Conservation (phyloP, 2,329 filamentous ascomycete species). For the Emmonsiellopsis sp. region DNA sequence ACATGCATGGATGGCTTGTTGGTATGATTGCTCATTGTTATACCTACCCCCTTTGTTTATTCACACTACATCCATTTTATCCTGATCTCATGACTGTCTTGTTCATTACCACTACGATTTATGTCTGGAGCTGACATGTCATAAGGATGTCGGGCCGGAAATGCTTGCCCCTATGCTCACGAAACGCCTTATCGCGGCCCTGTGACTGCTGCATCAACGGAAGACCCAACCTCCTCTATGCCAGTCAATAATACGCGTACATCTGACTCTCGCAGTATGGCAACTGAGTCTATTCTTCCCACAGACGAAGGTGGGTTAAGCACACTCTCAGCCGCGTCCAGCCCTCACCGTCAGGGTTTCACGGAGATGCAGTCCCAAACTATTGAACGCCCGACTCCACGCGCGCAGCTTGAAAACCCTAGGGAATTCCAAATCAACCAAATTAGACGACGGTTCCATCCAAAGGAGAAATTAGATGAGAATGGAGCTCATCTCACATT, state of each 20-base stretch:
- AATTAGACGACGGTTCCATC: constrained; percentile 56
- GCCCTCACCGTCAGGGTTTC: constrained; percentile 33
- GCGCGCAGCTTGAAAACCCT: constrained; percentile 56
- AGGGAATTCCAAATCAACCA: constrained; percentile 67
- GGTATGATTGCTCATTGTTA: background rate
- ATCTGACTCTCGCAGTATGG: background rate
- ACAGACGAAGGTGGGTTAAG: background rate
- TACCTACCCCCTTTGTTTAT: background rate
- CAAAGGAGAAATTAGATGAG: constrained; percentile 36
- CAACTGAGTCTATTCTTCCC: constrained; percentile 12
- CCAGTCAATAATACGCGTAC: constrained; percentile 7
- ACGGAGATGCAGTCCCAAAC: background rate
- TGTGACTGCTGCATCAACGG: constrained; percentile 8
- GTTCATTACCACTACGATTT: background rate
- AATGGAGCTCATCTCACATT: constrained; percentile 53
- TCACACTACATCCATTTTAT: background rate
- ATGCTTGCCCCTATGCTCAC: constrained; percentile 43
- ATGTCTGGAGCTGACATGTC: constrained; percentile 13
- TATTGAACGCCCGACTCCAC: constrained; percentile 57
- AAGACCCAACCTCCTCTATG: constrained; percentile 8
- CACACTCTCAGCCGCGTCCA: constrained; percentile 12
- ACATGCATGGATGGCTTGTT: background rate
- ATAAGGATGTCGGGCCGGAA: constrained; percentile 44
- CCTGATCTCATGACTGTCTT: background rate
- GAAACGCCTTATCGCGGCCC: constrained; percentile 20